Conservation (phyloP, 1,284 basidiomycete species). For the Trichosporon sp. region DNA sequence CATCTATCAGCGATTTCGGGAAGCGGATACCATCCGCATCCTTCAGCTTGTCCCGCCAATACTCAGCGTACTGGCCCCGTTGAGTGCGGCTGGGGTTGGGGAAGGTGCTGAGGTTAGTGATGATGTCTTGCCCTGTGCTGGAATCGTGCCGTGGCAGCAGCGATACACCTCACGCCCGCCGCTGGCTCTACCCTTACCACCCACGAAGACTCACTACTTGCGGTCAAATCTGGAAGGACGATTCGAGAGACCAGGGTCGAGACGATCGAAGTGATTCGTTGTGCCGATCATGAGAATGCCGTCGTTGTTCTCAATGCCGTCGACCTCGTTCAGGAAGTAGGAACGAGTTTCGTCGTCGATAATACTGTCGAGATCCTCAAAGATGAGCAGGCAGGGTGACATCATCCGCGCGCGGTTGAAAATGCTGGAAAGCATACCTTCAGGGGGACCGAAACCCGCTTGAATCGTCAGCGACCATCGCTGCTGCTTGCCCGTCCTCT, state of each 20-base stretch:
- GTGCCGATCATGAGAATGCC: conserved; percentile 70
- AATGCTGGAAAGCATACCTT: conserved; percentile 9
- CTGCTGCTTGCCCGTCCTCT: neutral
- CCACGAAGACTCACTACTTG: conserved; percentile 59
- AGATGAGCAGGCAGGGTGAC: conserved; percentile 65
- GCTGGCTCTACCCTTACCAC: too few relatives aligned
- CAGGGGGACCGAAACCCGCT: conserved; percentile 14
- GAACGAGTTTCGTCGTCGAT: conserved; percentile 69
- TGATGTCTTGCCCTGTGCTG: too few relatives aligned
- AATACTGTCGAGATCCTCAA: conserved; percentile 75
- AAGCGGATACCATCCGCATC: conserved; percentile 59
- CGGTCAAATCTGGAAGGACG: conserved; percentile 76
- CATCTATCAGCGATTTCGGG: conserved; percentile 58
- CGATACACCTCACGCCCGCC: too few relatives aligned
- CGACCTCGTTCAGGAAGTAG: conserved; percentile 76
- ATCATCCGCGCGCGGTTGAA: conserved; percentile 35
- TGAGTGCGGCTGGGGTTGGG: conserved; percentile 59
- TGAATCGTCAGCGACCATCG: neutral
- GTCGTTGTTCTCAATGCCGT: conserved; percentile 58
- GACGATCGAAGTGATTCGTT: conserved; percentile 72
- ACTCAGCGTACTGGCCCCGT: conserved; percentile 60
- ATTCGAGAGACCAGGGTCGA: conserved; percentile 66
- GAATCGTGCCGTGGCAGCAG: too few relatives aligned
- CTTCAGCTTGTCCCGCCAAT: conserved; percentile 69
- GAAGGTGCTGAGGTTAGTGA: conserved; percentile 41